Conservation (phyloP, 306 rosid species). For the Trifolium repens region DNA sequence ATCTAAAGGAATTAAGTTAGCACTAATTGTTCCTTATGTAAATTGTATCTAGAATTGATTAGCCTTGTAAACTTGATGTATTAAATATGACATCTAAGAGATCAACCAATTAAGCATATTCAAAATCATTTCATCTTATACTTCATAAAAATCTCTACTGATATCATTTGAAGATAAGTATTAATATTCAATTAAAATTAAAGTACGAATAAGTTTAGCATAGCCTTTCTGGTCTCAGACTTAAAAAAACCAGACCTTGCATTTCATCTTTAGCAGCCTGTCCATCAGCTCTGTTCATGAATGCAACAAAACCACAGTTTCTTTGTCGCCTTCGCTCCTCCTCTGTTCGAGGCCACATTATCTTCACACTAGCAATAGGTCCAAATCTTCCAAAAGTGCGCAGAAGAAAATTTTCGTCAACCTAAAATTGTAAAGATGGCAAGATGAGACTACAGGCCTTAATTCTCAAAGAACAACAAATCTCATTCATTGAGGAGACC, state of each 20-base stretch:
- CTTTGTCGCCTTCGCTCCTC: constrained; percentile 99
- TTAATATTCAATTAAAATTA: constrained; percentile 6
- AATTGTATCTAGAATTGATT: constrained; percentile 5
- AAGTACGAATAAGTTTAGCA: constrained; percentile 29
- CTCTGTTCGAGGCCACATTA: constrained; percentile 99
- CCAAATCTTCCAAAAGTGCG: constrained; percentile 99
- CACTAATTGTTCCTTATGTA: neutral
- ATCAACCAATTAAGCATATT: neutral
- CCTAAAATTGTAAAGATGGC: constrained; percentile 55
- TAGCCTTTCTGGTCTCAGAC: constrained; percentile 9
- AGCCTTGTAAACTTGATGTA: neutral
- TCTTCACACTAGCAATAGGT: constrained; percentile 99
- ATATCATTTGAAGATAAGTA: constrained; percentile 29
- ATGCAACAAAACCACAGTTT: constrained; percentile 99
- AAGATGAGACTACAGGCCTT: constrained; percentile 39
- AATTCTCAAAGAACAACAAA: constrained; percentile 25
- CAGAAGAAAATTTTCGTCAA: constrained; percentile 96
- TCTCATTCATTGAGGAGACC: constrained; percentile 17
- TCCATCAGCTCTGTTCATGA: constrained; percentile 98
- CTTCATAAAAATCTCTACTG: neutral
- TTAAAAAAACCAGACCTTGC: constrained; percentile 72
- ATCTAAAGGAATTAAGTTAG: neutral
- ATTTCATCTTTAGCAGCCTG: constrained; percentile 99
- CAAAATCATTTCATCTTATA: constrained; percentile 4
- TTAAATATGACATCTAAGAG: constrained; percentile 1